Evolutionary conservation across 768 basidiomycete genomes (phyloP), one percentile per base, ranked within the genome.

Genomic region (Pisolithus sp.): DNA sequence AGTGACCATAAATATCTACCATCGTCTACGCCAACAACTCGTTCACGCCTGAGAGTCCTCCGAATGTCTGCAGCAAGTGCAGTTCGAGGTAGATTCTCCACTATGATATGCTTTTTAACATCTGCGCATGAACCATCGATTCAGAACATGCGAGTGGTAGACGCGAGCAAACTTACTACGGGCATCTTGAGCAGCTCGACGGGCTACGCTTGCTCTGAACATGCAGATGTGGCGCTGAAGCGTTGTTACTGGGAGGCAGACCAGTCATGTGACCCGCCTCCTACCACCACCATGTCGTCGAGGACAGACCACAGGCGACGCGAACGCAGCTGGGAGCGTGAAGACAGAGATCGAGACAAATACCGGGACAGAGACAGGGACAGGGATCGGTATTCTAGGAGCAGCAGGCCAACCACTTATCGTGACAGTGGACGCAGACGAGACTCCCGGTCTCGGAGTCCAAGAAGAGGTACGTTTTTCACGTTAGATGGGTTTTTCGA

Each of bases 311-410:
- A 76, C 58, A 74, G 80, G 62, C 69, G 77, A 63, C 77, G 80
- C 53, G 83, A 85, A 60, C 68, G 82, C 57, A 83, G 82, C 61
- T 80, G 82, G 79, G 83, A 85, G 53, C 74, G 69, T 30, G 70
- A 70, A 58, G 66, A 68, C 43, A 60, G 70, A 6, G 59, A 61
- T 47, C 57, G 59, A 15, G 59, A 57, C 40, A 51, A 37, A 61
- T 20, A 71, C 38, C 59, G 59, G 23, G 62, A 74, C 53, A 70
- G 59, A 26, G 61, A 74, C 53, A 70, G 73, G 45, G 67, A 75
- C 49, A 69, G 70, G 34, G 75, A 78, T 53, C 71, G 78, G 21
- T 67, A 77, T 48, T 62, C 76, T 24, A 68, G 75, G 53, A 57
- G 70, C 39, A 56, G 72, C 46, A 59, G 65, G 40, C 36, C 54